Evolutionary conservation across 148 eudicot genomes (phyloP), one percentile per base, ranked within the genome.

Genomic region (Rhododendron williamsianum): DNA sequence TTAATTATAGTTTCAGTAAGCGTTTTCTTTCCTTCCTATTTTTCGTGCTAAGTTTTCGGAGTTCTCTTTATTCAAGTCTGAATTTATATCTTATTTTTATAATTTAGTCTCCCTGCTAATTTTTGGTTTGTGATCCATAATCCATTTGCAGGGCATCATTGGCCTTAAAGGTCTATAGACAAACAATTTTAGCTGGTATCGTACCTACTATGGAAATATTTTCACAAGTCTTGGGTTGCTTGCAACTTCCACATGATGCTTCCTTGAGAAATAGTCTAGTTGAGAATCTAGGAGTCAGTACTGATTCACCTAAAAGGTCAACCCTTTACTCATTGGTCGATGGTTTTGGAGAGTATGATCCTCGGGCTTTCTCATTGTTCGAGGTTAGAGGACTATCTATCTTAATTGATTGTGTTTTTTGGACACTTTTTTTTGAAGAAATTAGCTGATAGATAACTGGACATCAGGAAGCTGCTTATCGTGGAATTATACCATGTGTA

Each of bases 341-440:
- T 89, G 98, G 99, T 82, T 97, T 97, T 92, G 99, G 96, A 76
- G 98, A 95, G 89, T 97, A 97, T 86, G 99, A 97, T 85, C 92
- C 95, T 21, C 98, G 98, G 82, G 96, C 98, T 86, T 91, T 95
- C 87, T 95, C 98, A 52, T 86, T 97, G 74, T 94, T 94, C 60
- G 98, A 97, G 99, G 99, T 97, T 41, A 87, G 93, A 84, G 78
- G 46, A 41, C 51, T 80, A n/a, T 21, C 80, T 48, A 35, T 43
- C 18, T 33, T 23, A 7, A 58, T 4, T 56, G 35, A 27, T 58
- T 38, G 27, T 82, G 11, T 72, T 63, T 74, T 38, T 76, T 45
- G 6, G 48, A 33, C 77, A 67, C 18, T 16, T 36, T 21, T 25
- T 72, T 71, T 72, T 43, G 18, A 49, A 82, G 58, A 86, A 13